Evolutionary conservation across 2,329 filamentous ascomycete species (phyloP), one percentile per base, ranked within the genome.

Genomic region (Pochonia chlamydosporia): DNA sequence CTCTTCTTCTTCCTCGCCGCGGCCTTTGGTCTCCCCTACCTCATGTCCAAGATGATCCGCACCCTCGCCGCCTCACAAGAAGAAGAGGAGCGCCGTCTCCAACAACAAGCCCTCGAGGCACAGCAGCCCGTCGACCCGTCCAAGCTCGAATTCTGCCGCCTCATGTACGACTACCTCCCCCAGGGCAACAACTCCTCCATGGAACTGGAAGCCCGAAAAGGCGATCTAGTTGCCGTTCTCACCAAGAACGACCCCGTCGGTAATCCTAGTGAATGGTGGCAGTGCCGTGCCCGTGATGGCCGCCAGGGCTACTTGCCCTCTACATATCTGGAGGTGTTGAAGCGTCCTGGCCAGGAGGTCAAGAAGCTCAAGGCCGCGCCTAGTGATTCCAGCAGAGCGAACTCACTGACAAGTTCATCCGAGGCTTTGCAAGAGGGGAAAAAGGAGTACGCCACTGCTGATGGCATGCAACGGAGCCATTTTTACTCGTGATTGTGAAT

Each of bases 201-300:
- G 56, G 95, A 99, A 61, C 78, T 99, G 13, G 84, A 88, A 30
- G 92, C 95, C 21, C 91, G 88, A 71, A 96, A 96, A 73, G 92
- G 92, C 50, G 93, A 99, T 58, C 82, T 97, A 45, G 91, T 99
- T 14, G 93, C 93, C 23, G 90, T 99, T 1, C 77, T 99, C 46
- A 86, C 85, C 71, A 96, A 96, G 72, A 87, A 82, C 16, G 93
- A 99, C 59, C 93, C 93, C 1, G 81, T 92, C 61, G 93, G 93
- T 37, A 90, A 93, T 58, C 82, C 89, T 4, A 93, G 87, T 44
- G 92, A 99, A 63, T 99, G 93, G 93, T 99, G 93, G 93, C 83
- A 86, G 55, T 99, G 95, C 68, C 81, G 93, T 47, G 87, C 92
- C 13, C 79, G 93, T 51, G 90, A 97, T 63, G 91, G 90, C 40